phyloP scores from a whole-genome alignment of 2,329 filamentous ascomycete genomes.

The Xylaria sp. region DNA sequence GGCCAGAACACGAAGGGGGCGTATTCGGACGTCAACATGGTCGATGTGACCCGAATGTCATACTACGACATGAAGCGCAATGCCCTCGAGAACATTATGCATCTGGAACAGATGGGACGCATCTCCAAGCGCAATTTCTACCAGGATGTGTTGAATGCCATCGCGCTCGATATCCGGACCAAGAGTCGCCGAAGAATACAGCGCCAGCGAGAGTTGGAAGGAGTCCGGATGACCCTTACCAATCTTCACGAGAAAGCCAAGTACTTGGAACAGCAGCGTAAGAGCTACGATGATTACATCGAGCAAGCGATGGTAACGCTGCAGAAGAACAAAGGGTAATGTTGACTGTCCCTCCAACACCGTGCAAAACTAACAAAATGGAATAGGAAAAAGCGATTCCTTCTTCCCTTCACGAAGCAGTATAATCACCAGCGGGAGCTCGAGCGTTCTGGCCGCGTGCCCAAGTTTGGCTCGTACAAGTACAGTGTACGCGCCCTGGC shows the following conservation, averaged over 20 bases:
- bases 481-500: constrained; percentile 87
- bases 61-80: constrained; percentile 93
- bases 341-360: neutral
- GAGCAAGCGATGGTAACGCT: constrained; percentile 97
- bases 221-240: constrained; percentile 72
- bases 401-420: constrained; percentile 96
- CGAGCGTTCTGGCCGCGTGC: constrained; percentile 86
- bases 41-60: constrained; percentile 86
- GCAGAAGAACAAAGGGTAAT: constrained; percentile 90
- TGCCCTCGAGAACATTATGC: constrained; percentile 90
- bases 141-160: constrained; percentile 96
- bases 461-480: constrained; percentile 97
- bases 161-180: constrained; percentile 93
- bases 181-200: constrained; percentile 94
- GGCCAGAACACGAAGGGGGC: constrained; percentile 73
- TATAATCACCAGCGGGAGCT: constrained; percentile 98
- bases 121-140: constrained; percentile 92
- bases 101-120: constrained; percentile 82
- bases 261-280: constrained; percentile 92
- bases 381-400: constrained; percentile 80
- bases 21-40: constrained; percentile 86
- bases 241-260: constrained; percentile 84
- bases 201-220: constrained; percentile 86
- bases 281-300: constrained; percentile 98
- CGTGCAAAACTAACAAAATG: constrained; percentile 29